phyloP scores from a whole-genome alignment of 2,329 filamentous ascomycete species.

The Aspergillus sergii region DNA sequence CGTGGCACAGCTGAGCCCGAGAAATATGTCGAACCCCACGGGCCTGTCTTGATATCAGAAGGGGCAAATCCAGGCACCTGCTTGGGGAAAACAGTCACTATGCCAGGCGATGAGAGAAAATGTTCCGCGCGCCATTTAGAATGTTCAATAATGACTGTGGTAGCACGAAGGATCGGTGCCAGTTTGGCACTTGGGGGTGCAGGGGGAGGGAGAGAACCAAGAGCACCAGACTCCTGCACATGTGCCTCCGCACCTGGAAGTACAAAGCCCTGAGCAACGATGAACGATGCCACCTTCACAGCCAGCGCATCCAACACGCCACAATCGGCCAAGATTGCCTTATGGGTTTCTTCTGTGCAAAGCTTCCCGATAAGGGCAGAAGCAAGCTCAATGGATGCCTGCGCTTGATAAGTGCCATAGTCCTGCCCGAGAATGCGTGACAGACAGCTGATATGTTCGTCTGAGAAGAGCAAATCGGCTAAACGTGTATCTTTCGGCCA shows the following conservation, averaged over 20 bases:
- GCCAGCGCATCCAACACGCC: slow-evolving; percentile 80
- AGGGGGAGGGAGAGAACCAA: slow-evolving; percentile 62
- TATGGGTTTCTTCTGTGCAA: slow-evolving; percentile 72
- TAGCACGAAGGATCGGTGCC: slow-evolving; percentile 72
- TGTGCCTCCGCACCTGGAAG: slow-evolving; percentile 63
- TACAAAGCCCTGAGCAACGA: slow-evolving; percentile 69
- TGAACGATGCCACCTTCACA: slow-evolving; percentile 70
- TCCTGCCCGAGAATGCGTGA: slow-evolving; percentile 66
- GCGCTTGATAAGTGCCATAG: slow-evolving; percentile 54
- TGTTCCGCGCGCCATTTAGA: slow-evolving; percentile 78
- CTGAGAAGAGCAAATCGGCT: slow-evolving; percentile 66
- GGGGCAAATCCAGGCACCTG: slow-evolving; percentile 54
- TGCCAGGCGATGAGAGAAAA: slow-evolving; percentile 67
- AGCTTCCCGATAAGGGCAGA: slow-evolving; percentile 57
- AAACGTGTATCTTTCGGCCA: slow-evolving; percentile 55
- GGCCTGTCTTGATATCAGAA: slow-evolving; percentile 51
- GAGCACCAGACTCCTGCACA: slow-evolving; percentile 57
- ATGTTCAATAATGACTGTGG: slow-evolving; percentile 74
- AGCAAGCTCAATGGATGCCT: slow-evolving; percentile 51
- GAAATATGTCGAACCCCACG: slow-evolving; percentile 58
- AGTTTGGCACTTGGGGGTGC: slow-evolving; percentile 63
- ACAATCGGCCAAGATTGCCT: slow-evolving; percentile 68
- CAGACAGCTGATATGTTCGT: slow-evolving; percentile 64
- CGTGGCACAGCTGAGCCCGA: slow-evolving; percentile 53
- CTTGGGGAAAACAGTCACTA: slow-evolving; percentile 69